phyloP scores from a whole-genome alignment of 768 basidiomycete species.

The Mycena capillaripes region DNA sequence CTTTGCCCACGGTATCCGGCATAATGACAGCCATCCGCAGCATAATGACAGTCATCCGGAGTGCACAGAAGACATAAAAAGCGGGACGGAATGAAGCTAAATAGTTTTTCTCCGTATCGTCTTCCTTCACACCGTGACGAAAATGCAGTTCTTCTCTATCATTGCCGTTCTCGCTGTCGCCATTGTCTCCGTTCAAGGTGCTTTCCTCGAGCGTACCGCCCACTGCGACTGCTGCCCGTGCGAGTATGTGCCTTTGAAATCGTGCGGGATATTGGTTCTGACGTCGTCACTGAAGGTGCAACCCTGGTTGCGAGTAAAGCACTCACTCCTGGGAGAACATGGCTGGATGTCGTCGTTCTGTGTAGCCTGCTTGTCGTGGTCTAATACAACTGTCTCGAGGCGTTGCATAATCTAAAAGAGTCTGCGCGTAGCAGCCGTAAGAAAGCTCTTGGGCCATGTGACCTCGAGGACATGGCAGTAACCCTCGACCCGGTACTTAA shows the following conservation, averaged over 20 bases:
- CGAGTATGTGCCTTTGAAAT: slow-evolving; percentile 11
- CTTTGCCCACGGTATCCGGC: background rate
- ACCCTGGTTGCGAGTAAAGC: slow-evolving; percentile 14
- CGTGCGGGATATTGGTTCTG: slow-evolving; percentile 6
- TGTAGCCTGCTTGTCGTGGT: slow-evolving; percentile 4
- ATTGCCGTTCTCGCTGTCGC: background rate
- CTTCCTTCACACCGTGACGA: background rate
- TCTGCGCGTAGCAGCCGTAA: slow-evolving; percentile 7
- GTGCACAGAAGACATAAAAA: slow-evolving; percentile 2
- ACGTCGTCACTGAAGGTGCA: slow-evolving; percentile 7
- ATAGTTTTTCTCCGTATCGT: background rate
- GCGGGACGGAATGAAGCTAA: slow-evolving; percentile 1
- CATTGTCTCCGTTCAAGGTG: background rate
- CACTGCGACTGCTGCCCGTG: slow-evolving; percentile 11
- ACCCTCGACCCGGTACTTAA: background rate
- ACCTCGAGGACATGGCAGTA: background rate
- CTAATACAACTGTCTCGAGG: slow-evolving; percentile 6
- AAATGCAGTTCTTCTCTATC: background rate
- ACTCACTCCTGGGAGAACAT: slow-evolving; percentile 8
- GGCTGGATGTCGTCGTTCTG: background rate
- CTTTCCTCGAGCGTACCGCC: slow-evolving; percentile 4
- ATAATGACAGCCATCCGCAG: background rate
- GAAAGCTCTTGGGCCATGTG: slow-evolving; percentile 4
- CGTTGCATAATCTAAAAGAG: slow-evolving; percentile 8
- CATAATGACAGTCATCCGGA: slow-evolving; percentile 1